Evolutionary conservation across 148 eudicot genomes (phyloP), one percentile per base, ranked within the genome.

Genomic region (Selenicereus undatus): DNA sequence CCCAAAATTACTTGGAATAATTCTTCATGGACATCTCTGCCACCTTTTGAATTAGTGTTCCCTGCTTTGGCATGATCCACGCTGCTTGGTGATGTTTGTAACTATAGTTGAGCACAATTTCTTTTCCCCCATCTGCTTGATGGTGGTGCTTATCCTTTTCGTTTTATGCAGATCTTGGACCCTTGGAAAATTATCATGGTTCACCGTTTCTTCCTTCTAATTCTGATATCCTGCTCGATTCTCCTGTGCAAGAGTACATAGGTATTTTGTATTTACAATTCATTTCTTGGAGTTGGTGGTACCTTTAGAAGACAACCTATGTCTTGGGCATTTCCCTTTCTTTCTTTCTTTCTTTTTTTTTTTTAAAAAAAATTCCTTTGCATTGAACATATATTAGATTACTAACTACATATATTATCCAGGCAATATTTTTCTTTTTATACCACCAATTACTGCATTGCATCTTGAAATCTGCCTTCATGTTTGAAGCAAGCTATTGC

Each of bases 201-300:
- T 96, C 98, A 17, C 98, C 99, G 14, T 96, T 93, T 84, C 83
- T 96, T 79, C 95, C 89, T 73, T 96, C 99, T 81, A 98, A 96
- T 88, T 91, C 97, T 24, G 98, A 93, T 88, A 89, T 93, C 83
- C 82, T 93, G 82, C 91, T 91, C 18, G 91, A 93, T 86, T 92
- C 98, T 77, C 93, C 97, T 3, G 96, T 92, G 75, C 92, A 86
- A 74, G 97, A 94, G 32, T 93, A 92, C 83, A 85, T 94, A 84
- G 99, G 99, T 96, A 86, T 80, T 76, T 77, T 95, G 98, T 96
- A 86, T 80, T 76, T 77, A 60, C 17, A 12, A 30, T 69, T 65
- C 39, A 24, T 62, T 71, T 54, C 76, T 29, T 64, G 29, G 56
- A 65, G 14, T 74, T 77, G 12, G 52, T 21, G 26, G 14, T 24